phyloP scores from a whole-genome alignment of 768 basidiomycete genomes.

The Tulasnella sp. region DNA sequence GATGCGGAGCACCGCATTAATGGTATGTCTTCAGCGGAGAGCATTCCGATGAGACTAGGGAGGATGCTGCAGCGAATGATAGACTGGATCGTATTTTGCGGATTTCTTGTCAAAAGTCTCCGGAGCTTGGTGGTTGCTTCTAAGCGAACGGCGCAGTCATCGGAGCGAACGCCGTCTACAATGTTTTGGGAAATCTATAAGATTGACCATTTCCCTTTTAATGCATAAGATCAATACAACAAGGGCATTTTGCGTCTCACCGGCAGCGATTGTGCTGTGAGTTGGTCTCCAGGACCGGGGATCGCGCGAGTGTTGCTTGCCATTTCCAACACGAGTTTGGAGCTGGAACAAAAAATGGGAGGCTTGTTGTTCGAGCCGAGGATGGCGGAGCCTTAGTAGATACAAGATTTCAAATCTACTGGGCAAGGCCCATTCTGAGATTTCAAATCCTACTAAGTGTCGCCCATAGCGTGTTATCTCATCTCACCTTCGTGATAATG shows the following conservation, averaged over 20 bases:
- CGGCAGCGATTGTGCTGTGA: neutral
- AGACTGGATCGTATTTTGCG: neutral
- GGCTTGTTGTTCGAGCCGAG: no score
- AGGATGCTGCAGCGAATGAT: neutral
- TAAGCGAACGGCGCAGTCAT: neutral
- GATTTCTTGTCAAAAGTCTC: neutral
- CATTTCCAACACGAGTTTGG: neutral
- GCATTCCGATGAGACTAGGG: neutral
- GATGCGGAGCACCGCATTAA: neutral
- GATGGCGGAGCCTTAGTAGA: no score
- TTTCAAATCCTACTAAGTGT: no score
- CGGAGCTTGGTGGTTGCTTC: neutral
- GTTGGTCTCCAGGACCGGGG: neutral
- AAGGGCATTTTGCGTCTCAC: neutral
- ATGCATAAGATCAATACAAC: neutral
- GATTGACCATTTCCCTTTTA: neutral
- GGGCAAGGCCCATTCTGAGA: no score
- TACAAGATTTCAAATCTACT: no score
- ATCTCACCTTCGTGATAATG: no score
- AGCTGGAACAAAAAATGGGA: no score
- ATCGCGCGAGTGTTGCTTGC: neutral
- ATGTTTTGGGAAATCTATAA: neutral
- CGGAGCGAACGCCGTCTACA: neutral
- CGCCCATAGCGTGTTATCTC: no score
- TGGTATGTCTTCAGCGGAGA: neutral